These are phyloP conservation scores for Hypoxylon cercidicola DNA, from an alignment of 495 filamentous ascomycete species.

Conservation along the genomic window DNA sequence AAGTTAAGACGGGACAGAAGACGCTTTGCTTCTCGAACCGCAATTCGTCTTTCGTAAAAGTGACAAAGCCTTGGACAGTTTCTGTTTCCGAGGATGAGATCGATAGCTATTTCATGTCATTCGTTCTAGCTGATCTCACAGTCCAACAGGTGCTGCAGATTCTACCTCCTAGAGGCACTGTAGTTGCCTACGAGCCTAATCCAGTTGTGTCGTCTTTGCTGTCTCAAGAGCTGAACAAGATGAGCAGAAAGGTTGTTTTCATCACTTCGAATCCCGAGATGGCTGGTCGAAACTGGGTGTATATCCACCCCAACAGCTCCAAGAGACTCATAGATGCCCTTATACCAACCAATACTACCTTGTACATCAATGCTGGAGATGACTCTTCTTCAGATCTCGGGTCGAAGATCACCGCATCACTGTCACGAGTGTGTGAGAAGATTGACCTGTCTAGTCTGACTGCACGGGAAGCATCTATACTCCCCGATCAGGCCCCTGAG, in stretches of 20 bases:
- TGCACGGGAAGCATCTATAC: slow-evolving; percentile 1
- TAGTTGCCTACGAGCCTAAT: not conserved
- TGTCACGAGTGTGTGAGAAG: slow-evolving; percentile 1
- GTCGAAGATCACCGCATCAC: not conserved
- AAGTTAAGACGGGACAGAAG: not conserved
- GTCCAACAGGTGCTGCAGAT: slow-evolving; percentile 4
- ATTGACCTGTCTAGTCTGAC: not conserved
- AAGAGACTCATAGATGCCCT: not conserved
- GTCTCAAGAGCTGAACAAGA: not conserved
- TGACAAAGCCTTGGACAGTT: not conserved
- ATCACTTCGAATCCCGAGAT: not conserved
- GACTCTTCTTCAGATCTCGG: not conserved
- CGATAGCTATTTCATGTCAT: slow-evolving; percentile 1
- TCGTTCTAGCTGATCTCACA: not conserved
- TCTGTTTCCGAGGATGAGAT: not conserved
- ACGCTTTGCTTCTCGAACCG: slow-evolving; percentile 4
- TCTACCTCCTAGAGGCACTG: not conserved
- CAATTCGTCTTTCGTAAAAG: not conserved
- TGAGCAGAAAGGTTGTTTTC: not conserved
- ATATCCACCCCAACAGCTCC: slow-evolving; percentile 1
- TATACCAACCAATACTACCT: not conserved
- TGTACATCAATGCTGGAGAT: not conserved
- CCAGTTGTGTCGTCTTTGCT: not conserved
- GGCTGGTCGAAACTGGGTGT: slow-evolving; percentile 1
- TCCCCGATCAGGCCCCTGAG: not conserved